Base-by-base conservation (phyloP, 2,329 filamentous ascomycete genomes). In the Colletotrichum truncatum region DNA sequence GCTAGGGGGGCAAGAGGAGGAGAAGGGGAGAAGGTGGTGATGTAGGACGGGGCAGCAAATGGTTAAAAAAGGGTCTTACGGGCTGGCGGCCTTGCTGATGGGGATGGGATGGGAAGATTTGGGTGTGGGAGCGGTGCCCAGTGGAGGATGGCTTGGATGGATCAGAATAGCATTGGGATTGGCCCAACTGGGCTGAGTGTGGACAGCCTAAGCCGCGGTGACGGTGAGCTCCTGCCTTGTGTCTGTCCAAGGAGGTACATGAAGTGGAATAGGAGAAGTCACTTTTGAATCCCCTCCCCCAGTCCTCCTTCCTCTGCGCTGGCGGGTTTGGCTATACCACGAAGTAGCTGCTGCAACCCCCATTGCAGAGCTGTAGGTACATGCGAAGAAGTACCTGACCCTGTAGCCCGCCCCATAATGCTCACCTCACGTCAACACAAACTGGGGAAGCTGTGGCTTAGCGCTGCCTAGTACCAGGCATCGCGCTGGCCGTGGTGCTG, bases 31-130 rank as follows among this genome's bases (percentile, higher is more conserved):
- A 39, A 7, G 41, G n/a, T 60, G 32, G 38, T 41, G 60, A 64
- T 53, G 60, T 45, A 54, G 60, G 43, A 66, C 34, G 63, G 63
- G 63, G 58, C 63, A 66, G 63, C 51, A 63, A 66, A 51, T 63
- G 63, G 63, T 66, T 66, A 66, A 66, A 66, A 66, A 66, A 66
- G 63, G 63, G 63, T 63, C 63, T 49, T 62, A n/a, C 51, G 58
- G 63, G 43, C 36, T 51, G 32, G 57, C 49, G 55, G 57, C 51
- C 26, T 51, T 66, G 45, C 41, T 61, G 45, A 23, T 60, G 39
- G 43, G 43, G 56, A 49, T 49, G 52, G 59, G 21, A 48, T 32
- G 53, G 39, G 54, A 49, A 26, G 39, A 30, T 56, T 43, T 51
- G 43, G 16, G 18, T 38, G 49, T 38, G 63, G 59, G 25, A 48